Evolutionary conservation across 495 filamentous ascomycete genomes (phyloP), one percentile per base, ranked within the genome.

Genomic region (Daldinia vernicosa): DNA sequence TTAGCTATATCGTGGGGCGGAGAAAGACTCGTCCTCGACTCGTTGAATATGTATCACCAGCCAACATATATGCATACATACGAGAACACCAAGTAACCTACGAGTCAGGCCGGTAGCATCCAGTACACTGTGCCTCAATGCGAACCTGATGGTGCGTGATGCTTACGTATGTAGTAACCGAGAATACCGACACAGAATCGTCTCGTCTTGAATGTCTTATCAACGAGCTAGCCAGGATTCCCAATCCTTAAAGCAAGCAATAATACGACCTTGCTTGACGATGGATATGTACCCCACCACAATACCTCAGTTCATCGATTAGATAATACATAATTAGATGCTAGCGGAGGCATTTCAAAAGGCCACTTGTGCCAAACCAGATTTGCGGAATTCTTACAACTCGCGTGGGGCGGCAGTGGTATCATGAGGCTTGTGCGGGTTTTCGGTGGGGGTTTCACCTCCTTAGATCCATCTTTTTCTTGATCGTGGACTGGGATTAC

Each of bases 401-500:
- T 55, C 45, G 53, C 56, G 55, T 50, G 40, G 50, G 53, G 54
- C 51, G 24, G 40, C 59, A 63, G 43, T 57, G 39, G 60, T 47
- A 56, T 60, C 24, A 60, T 53, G 30, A 67, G 55, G 55, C 55
- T 39, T 63, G 53, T 63, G 40, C 22, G 37, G 45, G 14, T 72
- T 39, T 22, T 67, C 27, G 51, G 64, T 72, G 69, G 69, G 60
- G 69, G 53, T 56, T 60, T 55, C 68, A 63, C 45, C 52, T 59
- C 68, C 40, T 61, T 51, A 24, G 62, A 9, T 40, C 60, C 53
- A 65, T 68, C 45, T 65, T 64, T 64, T 67, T 35, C 33, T 24
- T 55, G 63, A 72, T 72, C 69, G 27, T 56, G 69, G 45, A 56
- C 59, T 60, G 60, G 64, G 69, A 66, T 63, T 66, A 12, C 60